phyloP scores from a whole-genome alignment of 2,329 filamentous ascomycete species.

The Leptographium galeiforme region DNA sequence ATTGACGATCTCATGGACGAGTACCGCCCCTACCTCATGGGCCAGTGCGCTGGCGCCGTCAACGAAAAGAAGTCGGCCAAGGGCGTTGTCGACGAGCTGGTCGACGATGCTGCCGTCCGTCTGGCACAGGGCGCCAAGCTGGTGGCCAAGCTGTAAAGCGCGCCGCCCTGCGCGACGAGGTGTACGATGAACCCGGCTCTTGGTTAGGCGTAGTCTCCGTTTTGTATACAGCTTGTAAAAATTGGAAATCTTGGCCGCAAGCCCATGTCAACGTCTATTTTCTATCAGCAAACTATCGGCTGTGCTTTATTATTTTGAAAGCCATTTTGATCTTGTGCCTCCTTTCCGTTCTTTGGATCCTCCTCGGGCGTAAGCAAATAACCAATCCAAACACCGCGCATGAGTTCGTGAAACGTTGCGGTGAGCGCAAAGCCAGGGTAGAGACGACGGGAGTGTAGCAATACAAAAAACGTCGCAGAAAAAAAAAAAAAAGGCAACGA shows the following conservation, averaged over 20 bases:
- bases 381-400: not conserved
- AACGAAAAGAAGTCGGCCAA: constrained; percentile 88
- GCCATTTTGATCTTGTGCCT: not conserved
- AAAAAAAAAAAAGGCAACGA: not conserved
- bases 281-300: not conserved
- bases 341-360: not conserved
- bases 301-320: not conserved
- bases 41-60: constrained; percentile 86
- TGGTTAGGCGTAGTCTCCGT: not conserved
- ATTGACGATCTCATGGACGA: constrained; percentile 85
- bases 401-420: not conserved
- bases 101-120: constrained; percentile 62
- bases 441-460: not conserved
- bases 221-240: not conserved
- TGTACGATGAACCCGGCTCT: not conserved
- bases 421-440: not conserved
- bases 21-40: constrained; percentile 86
- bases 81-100: constrained; percentile 87
- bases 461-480: not conserved
- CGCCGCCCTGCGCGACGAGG: too few species aligned
- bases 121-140: constrained; percentile 55
- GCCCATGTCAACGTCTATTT: not conserved
- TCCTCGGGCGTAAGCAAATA: not conserved
- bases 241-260: not conserved
- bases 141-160: constrained; percentile 51